phyloP scores from a whole-genome alignment of 805 yeast genomes.

The Scheffersomyces amazonensis region DNA sequence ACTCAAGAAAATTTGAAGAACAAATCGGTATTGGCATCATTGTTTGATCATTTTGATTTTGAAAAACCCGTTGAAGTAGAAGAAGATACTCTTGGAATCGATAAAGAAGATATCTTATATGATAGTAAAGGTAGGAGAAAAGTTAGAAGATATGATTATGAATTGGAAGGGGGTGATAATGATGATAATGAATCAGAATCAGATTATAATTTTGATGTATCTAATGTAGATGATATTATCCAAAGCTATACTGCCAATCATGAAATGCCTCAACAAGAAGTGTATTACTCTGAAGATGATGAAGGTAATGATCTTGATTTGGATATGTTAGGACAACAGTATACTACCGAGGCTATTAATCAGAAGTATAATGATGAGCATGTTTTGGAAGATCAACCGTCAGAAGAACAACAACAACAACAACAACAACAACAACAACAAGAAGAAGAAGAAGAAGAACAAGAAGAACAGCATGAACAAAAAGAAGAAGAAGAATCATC shows the following conservation, averaged over 20 bases:
- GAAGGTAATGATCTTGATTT: slow-evolving; percentile 40
- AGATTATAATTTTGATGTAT: slow-evolving; percentile 9
- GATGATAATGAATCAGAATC: slow-evolving; percentile 23
- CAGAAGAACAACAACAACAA: not conserved
- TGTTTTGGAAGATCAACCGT: slow-evolving; percentile 6
- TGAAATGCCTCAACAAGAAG: slow-evolving; percentile 24
- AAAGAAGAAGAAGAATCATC: slow-evolving; percentile 13
- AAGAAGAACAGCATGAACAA: slow-evolving; percentile 14
- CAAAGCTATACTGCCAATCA: slow-evolving; percentile 19
- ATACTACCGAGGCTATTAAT: slow-evolving; percentile 27
- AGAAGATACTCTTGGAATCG: slow-evolving; percentile 29
- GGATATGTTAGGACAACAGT: slow-evolving; percentile 20
- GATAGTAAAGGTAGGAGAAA: slow-evolving; percentile 37
- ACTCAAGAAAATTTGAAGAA: slow-evolving; percentile 23
- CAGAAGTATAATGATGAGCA: slow-evolving; percentile 24
- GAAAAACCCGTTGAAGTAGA: slow-evolving; percentile 35
- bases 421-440: slow-evolving; percentile 3
- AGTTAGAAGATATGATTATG: slow-evolving; percentile 32
- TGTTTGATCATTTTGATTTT: slow-evolving; percentile 31
- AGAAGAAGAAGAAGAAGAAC: slow-evolving; percentile 3
- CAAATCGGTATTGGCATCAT: slow-evolving; percentile 30
- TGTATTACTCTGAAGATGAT: slow-evolving; percentile 36
- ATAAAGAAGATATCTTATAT: slow-evolving; percentile 29
- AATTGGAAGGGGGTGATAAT: slow-evolving; percentile 23
- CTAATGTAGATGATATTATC: slow-evolving; percentile 14